Percentiles rank a stretch among this genome's conserved stretches.
Conservation (phyloP, 352 stramenopile genomes). For the Pythium aristosporum region DNA sequence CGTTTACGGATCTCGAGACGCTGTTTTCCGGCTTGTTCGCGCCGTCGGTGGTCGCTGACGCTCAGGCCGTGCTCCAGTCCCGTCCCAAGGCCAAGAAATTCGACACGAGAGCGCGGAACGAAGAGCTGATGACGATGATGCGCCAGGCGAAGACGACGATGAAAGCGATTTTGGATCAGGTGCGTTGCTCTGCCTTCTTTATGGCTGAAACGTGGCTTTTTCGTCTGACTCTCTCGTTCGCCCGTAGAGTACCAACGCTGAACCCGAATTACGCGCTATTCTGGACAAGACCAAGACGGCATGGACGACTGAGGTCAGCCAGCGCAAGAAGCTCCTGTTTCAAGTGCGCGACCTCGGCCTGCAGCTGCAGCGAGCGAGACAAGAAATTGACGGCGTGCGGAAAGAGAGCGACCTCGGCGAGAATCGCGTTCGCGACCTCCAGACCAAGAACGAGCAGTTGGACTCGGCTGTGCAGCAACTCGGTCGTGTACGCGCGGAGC, state of each 20-base stretch:
- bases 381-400: slow-evolving; percentile 38
- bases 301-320: neutral
- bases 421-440: slow-evolving; percentile 10
- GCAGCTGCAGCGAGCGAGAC: slow-evolving; percentile 23
- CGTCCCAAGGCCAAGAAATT: slow-evolving; percentile 71
- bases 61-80: slow-evolving; percentile 57
- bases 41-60: slow-evolving; percentile 33
- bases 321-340: slow-evolving; percentile 6
- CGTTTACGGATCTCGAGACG: neutral
- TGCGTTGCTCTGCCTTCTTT: neutral
- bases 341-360: slow-evolving; percentile 15
- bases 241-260: neutral
- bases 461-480: slow-evolving; percentile 36
- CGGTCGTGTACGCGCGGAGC: slow-evolving; percentile 17
- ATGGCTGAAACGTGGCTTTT: neutral
- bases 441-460: slow-evolving; percentile 27
- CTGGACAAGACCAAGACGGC: neutral
- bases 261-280: neutral
- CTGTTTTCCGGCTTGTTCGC: slow-evolving; percentile 25
- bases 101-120: slow-evolving; percentile 49
- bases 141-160: slow-evolving; percentile 53
- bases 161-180: slow-evolving; percentile 38
- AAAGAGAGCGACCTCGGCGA: slow-evolving; percentile 15
- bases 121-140: slow-evolving; percentile 58
- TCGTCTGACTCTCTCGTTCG: neutral